phyloP scores from a whole-genome alignment of 2,329 filamentous ascomycete genomes.

The Leptoxyphium fumago region DNA sequence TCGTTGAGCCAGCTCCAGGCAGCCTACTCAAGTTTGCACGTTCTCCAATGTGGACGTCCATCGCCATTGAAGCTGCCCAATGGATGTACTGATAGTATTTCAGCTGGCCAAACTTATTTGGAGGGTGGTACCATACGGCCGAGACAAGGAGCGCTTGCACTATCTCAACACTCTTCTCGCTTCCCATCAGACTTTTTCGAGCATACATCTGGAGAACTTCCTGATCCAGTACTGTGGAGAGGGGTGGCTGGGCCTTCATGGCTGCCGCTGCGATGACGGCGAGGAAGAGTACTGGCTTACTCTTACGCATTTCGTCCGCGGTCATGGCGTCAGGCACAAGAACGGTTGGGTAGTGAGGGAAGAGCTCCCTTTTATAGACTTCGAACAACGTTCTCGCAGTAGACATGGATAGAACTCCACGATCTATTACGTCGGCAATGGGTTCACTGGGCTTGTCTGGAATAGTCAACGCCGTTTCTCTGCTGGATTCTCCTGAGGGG shows the following conservation, averaged over 20 bases:
- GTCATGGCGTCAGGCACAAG: slow-evolving; percentile 42
- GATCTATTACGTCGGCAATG: slow-evolving; percentile 35
- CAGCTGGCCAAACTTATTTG: slow-evolving; percentile 26
- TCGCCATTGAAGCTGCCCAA: slow-evolving; percentile 37
- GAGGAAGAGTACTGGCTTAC: slow-evolving; percentile 54
- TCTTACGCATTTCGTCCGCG: slow-evolving; percentile 40
- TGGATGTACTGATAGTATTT: slow-evolving; percentile 39
- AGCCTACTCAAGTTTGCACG: slow-evolving; percentile 1
- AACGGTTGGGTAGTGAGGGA: slow-evolving; percentile 46
- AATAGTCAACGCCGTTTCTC: slow-evolving; percentile 3
- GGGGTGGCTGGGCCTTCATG: slow-evolving; percentile 37
- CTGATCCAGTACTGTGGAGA: slow-evolving; percentile 31
- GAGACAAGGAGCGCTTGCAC: slow-evolving; percentile 36
- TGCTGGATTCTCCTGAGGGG: not conserved
- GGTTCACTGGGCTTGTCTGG: slow-evolving; percentile 5
- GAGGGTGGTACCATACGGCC: slow-evolving; percentile 36
- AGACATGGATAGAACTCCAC: slow-evolving; percentile 43
- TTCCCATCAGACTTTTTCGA: slow-evolving; percentile 32
- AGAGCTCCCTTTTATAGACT: slow-evolving; percentile 46
- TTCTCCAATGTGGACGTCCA: slow-evolving; percentile 26
- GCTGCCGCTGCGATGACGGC: slow-evolving; percentile 50
- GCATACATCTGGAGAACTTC: slow-evolving; percentile 36
- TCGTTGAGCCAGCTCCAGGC: not conserved
- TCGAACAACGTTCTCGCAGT: slow-evolving; percentile 41
- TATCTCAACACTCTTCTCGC: slow-evolving; percentile 37